phyloP scores from a whole-genome alignment of 768 basidiomycete species.

The Coprinopsis marcescibilis region DNA sequence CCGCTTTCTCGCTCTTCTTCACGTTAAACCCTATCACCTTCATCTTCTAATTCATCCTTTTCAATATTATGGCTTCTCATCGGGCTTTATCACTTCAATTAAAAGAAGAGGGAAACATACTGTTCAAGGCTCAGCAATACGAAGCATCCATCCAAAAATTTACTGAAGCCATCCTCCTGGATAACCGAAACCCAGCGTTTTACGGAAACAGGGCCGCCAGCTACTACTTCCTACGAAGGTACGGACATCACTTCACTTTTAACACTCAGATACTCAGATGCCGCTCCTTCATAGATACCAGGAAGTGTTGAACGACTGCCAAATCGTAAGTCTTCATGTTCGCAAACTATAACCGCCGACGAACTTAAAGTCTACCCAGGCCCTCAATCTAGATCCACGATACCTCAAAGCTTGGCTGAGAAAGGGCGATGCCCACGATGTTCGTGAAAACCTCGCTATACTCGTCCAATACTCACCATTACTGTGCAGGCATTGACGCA shows the following conservation, averaged over 20 bases:
- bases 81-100: slow-evolving; percentile 8
- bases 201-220: slow-evolving; percentile 35
- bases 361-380: neutral
- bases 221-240: slow-evolving; percentile 22
- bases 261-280: neutral
- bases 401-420: slow-evolving; percentile 16
- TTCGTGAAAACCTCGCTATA: neutral
- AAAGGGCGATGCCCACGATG: slow-evolving; percentile 14
- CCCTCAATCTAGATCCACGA: slow-evolving; percentile 9
- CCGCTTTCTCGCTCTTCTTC: too few species aligned
- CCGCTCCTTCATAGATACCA: neutral
- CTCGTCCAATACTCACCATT: neutral
- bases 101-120: slow-evolving; percentile 31
- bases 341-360: neutral
- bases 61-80: neutral
- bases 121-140: slow-evolving; percentile 26
- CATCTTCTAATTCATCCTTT: neutral
- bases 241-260: neutral
- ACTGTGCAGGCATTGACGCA: slow-evolving; percentile 13
- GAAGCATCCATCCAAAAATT: slow-evolving; percentile 24
- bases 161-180: slow-evolving; percentile 26
- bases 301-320: slow-evolving; percentile 7
- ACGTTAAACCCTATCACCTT: too few species aligned
- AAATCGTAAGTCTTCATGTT: neutral
- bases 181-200: slow-evolving; percentile 28